These are phyloP conservation scores for Chaetomium tenue DNA, from an alignment of 495 filamentous ascomycete genomes.

Conservation along the genomic window DNA sequence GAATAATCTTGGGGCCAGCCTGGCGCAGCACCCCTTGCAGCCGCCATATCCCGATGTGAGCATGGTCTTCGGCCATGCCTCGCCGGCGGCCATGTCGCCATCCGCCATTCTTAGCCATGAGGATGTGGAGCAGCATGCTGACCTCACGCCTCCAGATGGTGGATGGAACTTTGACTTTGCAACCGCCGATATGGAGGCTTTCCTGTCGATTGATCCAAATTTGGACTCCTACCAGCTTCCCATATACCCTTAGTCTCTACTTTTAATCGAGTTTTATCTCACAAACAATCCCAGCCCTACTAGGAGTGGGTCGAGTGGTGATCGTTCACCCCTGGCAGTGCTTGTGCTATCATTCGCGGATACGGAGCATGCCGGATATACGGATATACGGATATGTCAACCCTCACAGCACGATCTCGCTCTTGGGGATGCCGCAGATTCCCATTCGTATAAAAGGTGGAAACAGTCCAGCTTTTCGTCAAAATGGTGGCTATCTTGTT, in stretches of 20 bases:
- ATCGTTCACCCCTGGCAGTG: no score
- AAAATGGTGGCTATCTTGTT: neutral
- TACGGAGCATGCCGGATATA: neutral
- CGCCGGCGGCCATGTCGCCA: neutral
- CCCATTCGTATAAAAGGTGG: neutral
- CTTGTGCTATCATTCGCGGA: neutral
- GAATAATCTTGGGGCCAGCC: neutral
- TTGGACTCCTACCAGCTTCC: constrained; percentile 2
- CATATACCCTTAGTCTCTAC: neutral
- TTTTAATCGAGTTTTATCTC: neutral
- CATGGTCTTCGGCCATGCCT: constrained; percentile 2
- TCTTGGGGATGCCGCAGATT: neutral
- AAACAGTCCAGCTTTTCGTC: neutral
- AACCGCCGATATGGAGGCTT: constrained; percentile 12
- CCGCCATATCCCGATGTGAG: no score
- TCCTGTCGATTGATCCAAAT: constrained; percentile 10
- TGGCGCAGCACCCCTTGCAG: neutral
- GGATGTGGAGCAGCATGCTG: constrained; percentile 5
- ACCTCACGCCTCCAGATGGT: neutral
- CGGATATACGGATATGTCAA: constrained; percentile 2
- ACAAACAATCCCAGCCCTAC: constrained; percentile 1
- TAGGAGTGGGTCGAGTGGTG: neutral
- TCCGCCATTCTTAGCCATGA: neutral
- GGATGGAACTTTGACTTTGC: constrained; percentile 10
- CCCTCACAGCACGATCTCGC: neutral